Base-by-base conservation (phyloP, 805 yeast genomes). In the Phaffomyces opuntiae region DNA sequence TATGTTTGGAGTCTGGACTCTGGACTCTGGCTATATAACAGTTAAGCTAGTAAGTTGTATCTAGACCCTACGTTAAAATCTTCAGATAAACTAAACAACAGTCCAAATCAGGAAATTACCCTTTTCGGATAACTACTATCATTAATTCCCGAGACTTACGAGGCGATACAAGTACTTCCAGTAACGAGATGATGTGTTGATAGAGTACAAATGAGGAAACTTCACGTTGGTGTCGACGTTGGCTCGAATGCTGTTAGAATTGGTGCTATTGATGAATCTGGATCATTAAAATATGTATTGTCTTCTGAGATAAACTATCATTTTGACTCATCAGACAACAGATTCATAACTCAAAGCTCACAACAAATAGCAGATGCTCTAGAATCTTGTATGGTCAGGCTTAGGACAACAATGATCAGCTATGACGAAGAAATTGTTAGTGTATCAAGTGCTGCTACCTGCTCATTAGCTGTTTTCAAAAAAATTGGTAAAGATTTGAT, bases 381-480 rank as follows among this genome's bases (percentile, higher is more conserved):
- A 14, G n/a, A 54, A 3, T 44, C 42, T 6, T 60, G 68, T 33
- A 41, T 67, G 5, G 39, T 45, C 5, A 42, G 42, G 21, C 42
- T 54, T 29, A 26, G 36, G n/a, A 38, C 39, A 1, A 9, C 11
- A 2, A 12, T 29, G 3, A 9, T 27, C 3, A 9, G 9, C 1
- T 21, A 1, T 1, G 40, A 24, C 1, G 17, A 48, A 42, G 19
- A 44, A 12, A 44, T 61, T 36, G 39, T 34, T 14, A 63, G 68
- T 1, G 57, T 70, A 29, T 68, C 72, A 7, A 67, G 74, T 7
- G 70, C 78, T 2, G 83, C 84, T 5, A 79, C 85, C 1, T 79
- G 85, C 49, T 78, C 83, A 0, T 62, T 78, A 67, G 83, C 74
- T 11, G 75, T 77, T 1, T 59, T 67, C 53, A 52, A 55, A 29